Conservation (phyloP, 2,329 filamentous ascomycete genomes). For the Pyrenophora seminiperda region DNA sequence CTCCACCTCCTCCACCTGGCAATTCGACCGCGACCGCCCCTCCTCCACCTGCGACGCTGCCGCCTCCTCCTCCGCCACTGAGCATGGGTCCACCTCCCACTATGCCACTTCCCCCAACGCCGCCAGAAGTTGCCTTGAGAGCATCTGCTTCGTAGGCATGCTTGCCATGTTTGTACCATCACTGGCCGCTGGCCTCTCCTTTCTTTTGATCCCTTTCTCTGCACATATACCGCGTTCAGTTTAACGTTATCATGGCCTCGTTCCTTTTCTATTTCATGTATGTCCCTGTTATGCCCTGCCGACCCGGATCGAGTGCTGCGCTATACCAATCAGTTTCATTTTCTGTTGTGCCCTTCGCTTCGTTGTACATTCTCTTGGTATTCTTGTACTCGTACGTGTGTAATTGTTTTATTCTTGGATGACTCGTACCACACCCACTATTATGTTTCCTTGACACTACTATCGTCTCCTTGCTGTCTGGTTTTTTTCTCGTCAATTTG, state of each 20-base stretch:
- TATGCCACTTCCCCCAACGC: slow-evolving; percentile 15
- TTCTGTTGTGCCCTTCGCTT: too few species aligned
- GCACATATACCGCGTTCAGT: too few species aligned
- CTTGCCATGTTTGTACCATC: not conserved
- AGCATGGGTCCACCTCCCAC: slow-evolving; percentile 17
- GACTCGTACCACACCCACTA: too few species aligned
- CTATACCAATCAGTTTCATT: slow-evolving; percentile 11
- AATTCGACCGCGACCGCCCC: slow-evolving; percentile 16
- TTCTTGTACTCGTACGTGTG: too few species aligned
- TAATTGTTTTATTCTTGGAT: too few species aligned
- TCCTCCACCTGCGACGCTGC: slow-evolving; percentile 22
- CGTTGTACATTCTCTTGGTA: too few species aligned
- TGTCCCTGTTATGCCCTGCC: slow-evolving; percentile 1
- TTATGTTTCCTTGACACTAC: too few species aligned
- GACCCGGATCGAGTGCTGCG: slow-evolving; percentile 5
- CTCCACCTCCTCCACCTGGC: slow-evolving; percentile 47
- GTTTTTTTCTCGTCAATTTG: too few species aligned
- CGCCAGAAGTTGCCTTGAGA: slow-evolving; percentile 8
- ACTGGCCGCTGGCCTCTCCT: too few species aligned
- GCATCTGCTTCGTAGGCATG: not conserved
- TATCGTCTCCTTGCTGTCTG: too few species aligned
- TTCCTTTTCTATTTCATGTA: slow-evolving; percentile 7
- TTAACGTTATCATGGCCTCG: not conserved
- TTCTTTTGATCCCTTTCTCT: too few species aligned
- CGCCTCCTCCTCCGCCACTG: slow-evolving; percentile 17